Evolutionary conservation across 1,139 yeast species (phyloP).

Genomic region (Citeromyces hawaiiensis): DNA sequence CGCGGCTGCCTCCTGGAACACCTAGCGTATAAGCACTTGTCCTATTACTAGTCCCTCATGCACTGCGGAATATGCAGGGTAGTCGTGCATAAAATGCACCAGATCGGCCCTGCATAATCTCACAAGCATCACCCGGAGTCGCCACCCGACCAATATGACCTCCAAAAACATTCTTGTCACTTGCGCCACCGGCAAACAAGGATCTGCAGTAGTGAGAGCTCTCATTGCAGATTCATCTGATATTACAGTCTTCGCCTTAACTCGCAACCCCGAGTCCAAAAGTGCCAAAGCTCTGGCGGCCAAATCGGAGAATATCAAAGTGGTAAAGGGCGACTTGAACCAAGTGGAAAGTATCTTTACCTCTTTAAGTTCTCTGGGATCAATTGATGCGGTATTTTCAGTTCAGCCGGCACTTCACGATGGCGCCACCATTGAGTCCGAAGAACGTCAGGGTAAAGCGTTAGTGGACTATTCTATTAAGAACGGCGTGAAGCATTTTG

Average conservation of each 20-base stretch:
- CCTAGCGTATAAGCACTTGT: too few species aligned
- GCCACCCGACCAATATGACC: too few species aligned
- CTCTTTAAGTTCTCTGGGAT: background rate
- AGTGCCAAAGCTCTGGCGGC: background rate
- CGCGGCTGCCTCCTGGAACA: too few species aligned
- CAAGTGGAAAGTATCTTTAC: background rate
- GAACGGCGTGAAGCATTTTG: background rate
- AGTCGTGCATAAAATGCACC: too few species aligned
- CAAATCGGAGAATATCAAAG: background rate
- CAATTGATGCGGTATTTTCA: background rate
- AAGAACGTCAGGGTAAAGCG: background rate
- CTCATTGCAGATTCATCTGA: background rate
- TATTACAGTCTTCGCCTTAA: background rate
- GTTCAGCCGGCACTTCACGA: background rate
- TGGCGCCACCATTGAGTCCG: background rate
- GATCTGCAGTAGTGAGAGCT: background rate
- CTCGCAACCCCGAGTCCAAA: background rate
- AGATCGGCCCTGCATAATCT: too few species aligned
- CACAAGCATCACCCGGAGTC: too few species aligned
- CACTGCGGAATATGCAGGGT: too few species aligned
- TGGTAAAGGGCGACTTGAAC: background rate
- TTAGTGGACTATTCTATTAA: background rate
- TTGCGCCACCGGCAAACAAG: background rate
- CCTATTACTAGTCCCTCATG: too few species aligned
- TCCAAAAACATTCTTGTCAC: background rate